A percentile compares a stretch with the other conserved stretches of the same genome.
phyloP scores from a whole-genome alignment of 225 moss, liverwort and hornwort species.

The Anthoceros angustus region DNA sequence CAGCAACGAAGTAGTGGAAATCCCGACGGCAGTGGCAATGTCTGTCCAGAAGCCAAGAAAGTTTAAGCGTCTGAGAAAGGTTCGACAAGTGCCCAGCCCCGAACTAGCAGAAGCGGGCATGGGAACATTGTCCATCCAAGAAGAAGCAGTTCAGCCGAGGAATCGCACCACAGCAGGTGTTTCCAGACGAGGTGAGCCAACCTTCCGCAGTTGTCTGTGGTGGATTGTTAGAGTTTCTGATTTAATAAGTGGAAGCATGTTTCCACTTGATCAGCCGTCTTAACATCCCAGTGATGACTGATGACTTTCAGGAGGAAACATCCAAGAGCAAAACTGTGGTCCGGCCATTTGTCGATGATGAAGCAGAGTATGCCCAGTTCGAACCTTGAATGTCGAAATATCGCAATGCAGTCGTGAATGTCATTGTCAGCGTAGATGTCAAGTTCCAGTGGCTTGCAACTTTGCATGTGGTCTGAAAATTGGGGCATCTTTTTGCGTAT shows the following conservation, averaged over 20 bases:
- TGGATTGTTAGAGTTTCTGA: not conserved
- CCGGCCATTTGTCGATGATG: conserved; percentile 65
- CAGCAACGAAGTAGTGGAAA: conserved; percentile 11
- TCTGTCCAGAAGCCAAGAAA: conserved; percentile 20
- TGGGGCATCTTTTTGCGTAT: conserved; percentile 1
- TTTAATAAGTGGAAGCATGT: not conserved
- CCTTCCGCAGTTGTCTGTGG: not conserved
- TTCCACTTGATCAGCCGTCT: not conserved
- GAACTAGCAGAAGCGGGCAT: conserved; percentile 13
- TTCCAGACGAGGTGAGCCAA: not conserved
- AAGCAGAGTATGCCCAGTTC: conserved; percentile 59
- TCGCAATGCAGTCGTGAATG: not conserved
- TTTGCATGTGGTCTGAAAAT: not conserved
- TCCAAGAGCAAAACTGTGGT: conserved; percentile 34
- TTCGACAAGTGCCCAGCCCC: conserved; percentile 19
- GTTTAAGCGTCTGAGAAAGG: conserved; percentile 48
- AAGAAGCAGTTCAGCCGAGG: conserved; percentile 7
- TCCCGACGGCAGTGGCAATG: conserved; percentile 20
- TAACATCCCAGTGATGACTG: too few species aligned
- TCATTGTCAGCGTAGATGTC: not conserved
- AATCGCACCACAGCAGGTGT: not conserved
- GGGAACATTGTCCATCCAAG: conserved; percentile 14
- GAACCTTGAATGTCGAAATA: not conserved
- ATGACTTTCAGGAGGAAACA: conserved; percentile 24
- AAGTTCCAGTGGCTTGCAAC: not conserved